Evolutionary conservation across 495 filamentous ascomycete genomes (phyloP), one percentile per base, ranked within the genome.

Genomic region (Aspergillus nidulans): DNA sequence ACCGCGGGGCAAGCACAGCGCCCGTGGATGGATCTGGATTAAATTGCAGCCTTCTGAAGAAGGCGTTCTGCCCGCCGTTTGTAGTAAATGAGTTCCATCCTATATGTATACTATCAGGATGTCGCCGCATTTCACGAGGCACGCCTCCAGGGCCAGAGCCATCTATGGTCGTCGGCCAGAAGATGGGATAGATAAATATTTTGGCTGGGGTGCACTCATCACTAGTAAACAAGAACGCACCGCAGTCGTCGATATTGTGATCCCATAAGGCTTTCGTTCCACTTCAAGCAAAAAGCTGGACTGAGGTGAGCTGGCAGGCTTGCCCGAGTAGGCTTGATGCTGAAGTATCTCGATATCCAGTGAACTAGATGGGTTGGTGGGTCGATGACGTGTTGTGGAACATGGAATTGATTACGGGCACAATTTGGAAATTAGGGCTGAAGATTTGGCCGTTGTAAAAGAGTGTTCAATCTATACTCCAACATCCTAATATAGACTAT

Each of bases 31-130:
- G 61, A 1, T 39, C 46, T 6, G 52, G 38, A 15, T 67, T 67
- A 47, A 67, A 67, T 18, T 60, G 26, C 40, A 67, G 48, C 12
- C 61, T 48, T 9, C 57, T 56, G 24, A 61, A 67, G 25, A 61
- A 67, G 1, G 53, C 39, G n/a, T 57, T 25, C n/a, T 59, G 42
- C 0, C 56, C 60, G 18, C 34, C 49, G 1, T 18, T 19, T 19
- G 47, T 32, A 18, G 32, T 54, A 18, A 63, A 63, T 0, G 60
- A 58, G 39, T 52, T 66, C 49, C 56, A 63, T 16, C 63, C 63
- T 13, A 66, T 46, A 18, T 66, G 63, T 0, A 52, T 40, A 23
- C 59, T 55, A 12, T 66, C 63, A 1, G 63, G 63, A 38, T 66
- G 63, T 12, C 63, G 46, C 1, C 63, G 63, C 53, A 66, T 38